Conservation (phyloP, 805 yeast species). For the Kuraishia capsulata region DNA sequence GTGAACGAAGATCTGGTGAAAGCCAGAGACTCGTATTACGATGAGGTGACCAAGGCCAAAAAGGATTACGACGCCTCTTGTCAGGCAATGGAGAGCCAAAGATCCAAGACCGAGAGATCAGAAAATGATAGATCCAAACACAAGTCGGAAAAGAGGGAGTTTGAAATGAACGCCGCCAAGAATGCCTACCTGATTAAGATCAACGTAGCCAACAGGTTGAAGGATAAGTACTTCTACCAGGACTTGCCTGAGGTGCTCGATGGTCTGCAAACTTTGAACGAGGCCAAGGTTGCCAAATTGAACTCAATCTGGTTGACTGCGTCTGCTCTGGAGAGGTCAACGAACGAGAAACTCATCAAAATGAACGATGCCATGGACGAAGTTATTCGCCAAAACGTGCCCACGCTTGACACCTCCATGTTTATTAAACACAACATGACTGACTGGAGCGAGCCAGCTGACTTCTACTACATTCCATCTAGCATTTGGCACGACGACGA, state of each 20-base stretch:
- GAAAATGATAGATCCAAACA: slow-evolving; percentile 38
- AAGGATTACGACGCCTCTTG: slow-evolving; percentile 76
- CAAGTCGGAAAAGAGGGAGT: slow-evolving; percentile 51
- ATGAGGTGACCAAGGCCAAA: slow-evolving; percentile 56
- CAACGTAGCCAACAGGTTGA: slow-evolving; percentile 78
- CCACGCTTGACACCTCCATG: slow-evolving; percentile 78
- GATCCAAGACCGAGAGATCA: slow-evolving; percentile 62
- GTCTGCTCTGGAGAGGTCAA: slow-evolving; percentile 44
- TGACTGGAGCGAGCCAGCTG: slow-evolving; percentile 80
- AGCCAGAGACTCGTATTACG: slow-evolving; percentile 38
- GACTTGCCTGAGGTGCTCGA: slow-evolving; percentile 89
- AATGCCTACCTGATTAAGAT: slow-evolving; percentile 75
- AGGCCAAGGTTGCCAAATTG: slow-evolving; percentile 60
- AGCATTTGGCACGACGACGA: slow-evolving; percentile 98
- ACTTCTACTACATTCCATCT: slow-evolving; percentile 78
- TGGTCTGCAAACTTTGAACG: slow-evolving; percentile 75
- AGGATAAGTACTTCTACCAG: slow-evolving; percentile 88
- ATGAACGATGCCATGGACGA: slow-evolving; percentile 41
- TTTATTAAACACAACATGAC: slow-evolving; percentile 76
- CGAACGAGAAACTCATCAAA: slow-evolving; percentile 30
- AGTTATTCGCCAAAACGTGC: slow-evolving; percentile 61
- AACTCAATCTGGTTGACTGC: slow-evolving; percentile 65
- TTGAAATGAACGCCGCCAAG: slow-evolving; percentile 83
- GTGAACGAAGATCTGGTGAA: slow-evolving; percentile 51
- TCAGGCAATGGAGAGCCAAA: slow-evolving; percentile 66